A percentile compares a stretch with the other conserved stretches of the same genome.
Conservation (phyloP, 768 basidiomycete genomes). For the Tulasnella sp. region DNA sequence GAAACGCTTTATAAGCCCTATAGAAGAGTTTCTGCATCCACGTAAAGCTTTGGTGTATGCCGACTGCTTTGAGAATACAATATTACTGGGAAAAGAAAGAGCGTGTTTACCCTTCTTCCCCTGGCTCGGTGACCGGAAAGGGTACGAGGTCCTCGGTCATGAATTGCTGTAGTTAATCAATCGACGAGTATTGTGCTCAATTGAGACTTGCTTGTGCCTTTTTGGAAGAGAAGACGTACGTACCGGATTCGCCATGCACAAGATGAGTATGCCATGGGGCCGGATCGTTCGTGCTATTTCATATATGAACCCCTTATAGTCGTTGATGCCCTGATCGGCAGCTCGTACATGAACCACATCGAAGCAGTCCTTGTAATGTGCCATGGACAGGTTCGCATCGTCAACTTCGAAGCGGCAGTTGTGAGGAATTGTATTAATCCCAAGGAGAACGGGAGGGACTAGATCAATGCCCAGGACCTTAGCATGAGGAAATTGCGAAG, state of each 20-base stretch:
- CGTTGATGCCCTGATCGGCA: slow-evolving; percentile 12
- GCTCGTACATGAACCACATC: slow-evolving; percentile 18
- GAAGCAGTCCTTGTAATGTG: slow-evolving; percentile 12
- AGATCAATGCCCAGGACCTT: slow-evolving; percentile 18
- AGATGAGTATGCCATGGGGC: slow-evolving; percentile 15
- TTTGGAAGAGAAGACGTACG: neutral
- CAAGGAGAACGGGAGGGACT: slow-evolving; percentile 1
- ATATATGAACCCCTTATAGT: slow-evolving; percentile 13
- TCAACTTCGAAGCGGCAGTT: slow-evolving; percentile 14
- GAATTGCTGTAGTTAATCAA: slow-evolving; percentile 15
- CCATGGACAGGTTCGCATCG: slow-evolving; percentile 12
- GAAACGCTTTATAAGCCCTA: neutral
- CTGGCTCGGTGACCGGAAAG: slow-evolving; percentile 3
- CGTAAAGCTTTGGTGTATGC: neutral
- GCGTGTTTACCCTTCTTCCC: slow-evolving; percentile 4
- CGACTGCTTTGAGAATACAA: too few relatives aligned
- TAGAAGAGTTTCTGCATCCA: slow-evolving; percentile 8
- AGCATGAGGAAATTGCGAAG: slow-evolving; percentile 14
- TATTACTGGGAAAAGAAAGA: neutral
- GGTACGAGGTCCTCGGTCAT: neutral
- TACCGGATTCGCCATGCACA: slow-evolving; percentile 13
- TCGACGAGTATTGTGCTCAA: neutral
- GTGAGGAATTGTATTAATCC: neutral
- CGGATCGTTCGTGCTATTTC: slow-evolving; percentile 13
- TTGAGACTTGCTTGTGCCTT: neutral